Base-by-base conservation (phyloP, 257 asterid genomes). In the Nicotiana paniculata region DNA sequence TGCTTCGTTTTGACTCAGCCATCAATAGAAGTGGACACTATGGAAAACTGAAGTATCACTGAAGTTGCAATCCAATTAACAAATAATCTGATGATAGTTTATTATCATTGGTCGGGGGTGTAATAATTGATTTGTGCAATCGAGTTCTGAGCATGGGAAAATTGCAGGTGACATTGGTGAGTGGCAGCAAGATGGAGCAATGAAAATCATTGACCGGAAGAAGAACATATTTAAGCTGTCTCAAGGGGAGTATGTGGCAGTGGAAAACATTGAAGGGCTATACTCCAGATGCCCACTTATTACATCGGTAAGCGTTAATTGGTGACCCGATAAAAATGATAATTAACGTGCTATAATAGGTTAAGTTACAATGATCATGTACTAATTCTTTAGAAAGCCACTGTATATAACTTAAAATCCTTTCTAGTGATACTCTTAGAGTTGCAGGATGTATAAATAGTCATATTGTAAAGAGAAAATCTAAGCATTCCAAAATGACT, bases 191-290 rank as follows among this genome's bases (percentile, higher is more conserved):
- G 80, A 89, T 59, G 99, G 99, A 33, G 84, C 92, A 18, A 89
- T 96, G 99, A 96, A 93, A 87, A 91, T 96, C 77, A 90, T 94
- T 53, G 99, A 96, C 84, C 85, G 99, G 85, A 96, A 96, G 82
- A 94, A 96, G 93, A 96, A 96, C 35, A 96, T 96, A 83, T 96
- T 96, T 84, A 96, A 96, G 93, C 87, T 96, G 86, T 96, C 99
- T 35, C 98, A 94, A 90, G 99, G 99, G 9, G 99, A 96, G 83
- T 96, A 96, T 83, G 95, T 96, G 69, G 96, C 98, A 12, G 97
- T 96, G 18, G 98, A 96, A 85, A 89, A 91, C 77, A 70, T 94
- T 10, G 99, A 96, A 85, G 92, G 86, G 86, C 86, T 89, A n/a
- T 96, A 91, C 79, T 89, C 95, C 4, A 83, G 93, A 81, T 94